phyloP scores from a whole-genome alignment of 1,284 basidiomycete genomes.

The Fomitopsis palustris region DNA sequence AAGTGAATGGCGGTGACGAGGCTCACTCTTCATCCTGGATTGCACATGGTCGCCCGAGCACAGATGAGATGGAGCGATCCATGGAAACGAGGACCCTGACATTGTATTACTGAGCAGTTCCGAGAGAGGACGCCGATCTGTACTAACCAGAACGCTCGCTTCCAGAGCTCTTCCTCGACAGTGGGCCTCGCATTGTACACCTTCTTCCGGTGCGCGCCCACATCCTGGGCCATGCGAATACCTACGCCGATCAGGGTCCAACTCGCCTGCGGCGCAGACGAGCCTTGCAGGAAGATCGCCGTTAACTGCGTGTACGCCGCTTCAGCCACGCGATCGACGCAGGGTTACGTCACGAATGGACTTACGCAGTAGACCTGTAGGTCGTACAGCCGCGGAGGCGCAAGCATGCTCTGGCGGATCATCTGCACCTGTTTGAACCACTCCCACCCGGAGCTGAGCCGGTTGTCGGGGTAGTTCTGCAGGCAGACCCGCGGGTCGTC shows the following conservation, averaged over 20 bases:
- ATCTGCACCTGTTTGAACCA: slow-evolving; percentile 67
- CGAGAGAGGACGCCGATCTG: neutral
- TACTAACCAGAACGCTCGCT: slow-evolving; percentile 69
- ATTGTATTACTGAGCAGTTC: neutral
- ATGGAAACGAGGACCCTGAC: slow-evolving; percentile 58
- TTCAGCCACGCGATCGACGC: neutral
- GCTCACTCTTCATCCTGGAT: slow-evolving; percentile 84
- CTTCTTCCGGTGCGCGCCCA: slow-evolving; percentile 40
- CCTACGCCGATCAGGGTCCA: slow-evolving; percentile 54
- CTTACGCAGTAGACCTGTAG: slow-evolving; percentile 55
- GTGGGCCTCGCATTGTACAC: slow-evolving; percentile 27
- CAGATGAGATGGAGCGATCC: slow-evolving; percentile 65
- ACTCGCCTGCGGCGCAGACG: slow-evolving; percentile 46
- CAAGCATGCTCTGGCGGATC: slow-evolving; percentile 52
- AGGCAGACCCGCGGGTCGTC: slow-evolving; percentile 64
- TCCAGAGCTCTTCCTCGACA: slow-evolving; percentile 47
- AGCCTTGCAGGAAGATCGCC: slow-evolving; percentile 38
- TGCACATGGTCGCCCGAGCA: slow-evolving; percentile 76
- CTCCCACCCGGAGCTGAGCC: slow-evolving; percentile 73
- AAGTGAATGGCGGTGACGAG: neutral
- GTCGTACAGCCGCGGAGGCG: slow-evolving; percentile 62
- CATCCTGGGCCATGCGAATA: slow-evolving; percentile 45
- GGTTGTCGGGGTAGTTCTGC: slow-evolving; percentile 36
- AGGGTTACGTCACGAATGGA: neutral
- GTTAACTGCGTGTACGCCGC: slow-evolving; percentile 25